phyloP scores from a whole-genome alignment of 176 grass and related monocot species.

The Tuctoria greenei region DNA sequence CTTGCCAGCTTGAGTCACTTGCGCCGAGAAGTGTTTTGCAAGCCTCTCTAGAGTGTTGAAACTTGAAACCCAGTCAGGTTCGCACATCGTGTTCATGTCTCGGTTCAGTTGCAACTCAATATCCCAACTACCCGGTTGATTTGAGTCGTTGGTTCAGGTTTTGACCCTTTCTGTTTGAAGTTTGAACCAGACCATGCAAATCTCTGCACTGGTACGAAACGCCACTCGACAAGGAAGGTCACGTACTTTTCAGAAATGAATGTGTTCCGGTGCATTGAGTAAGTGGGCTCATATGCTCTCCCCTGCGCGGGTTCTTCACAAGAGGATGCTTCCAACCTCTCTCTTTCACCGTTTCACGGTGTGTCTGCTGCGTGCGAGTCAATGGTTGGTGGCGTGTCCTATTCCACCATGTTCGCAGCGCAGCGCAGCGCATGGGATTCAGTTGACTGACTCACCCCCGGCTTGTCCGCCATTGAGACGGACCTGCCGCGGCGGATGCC shows the following conservation, averaged over 20 bases:
- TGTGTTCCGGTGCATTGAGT: neutral
- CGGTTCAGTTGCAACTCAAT: slow-evolving; percentile 5
- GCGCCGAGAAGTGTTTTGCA: neutral
- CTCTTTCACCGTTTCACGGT: neutral
- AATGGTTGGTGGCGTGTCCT: slow-evolving; percentile 16
- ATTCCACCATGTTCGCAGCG: slow-evolving; percentile 6
- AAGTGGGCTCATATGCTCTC: neutral
- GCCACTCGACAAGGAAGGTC: neutral
- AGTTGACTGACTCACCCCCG: neutral
- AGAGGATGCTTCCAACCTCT: neutral
- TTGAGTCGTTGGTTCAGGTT: neutral
- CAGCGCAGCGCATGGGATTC: neutral
- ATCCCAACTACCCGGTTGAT: slow-evolving; percentile 14
- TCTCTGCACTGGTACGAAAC: neutral
- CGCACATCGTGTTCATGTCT: neutral
- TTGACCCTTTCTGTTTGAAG: neutral
- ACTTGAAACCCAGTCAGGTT: neutral
- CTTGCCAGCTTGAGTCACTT: slow-evolving; percentile 6
- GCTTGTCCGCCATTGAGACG: neutral
- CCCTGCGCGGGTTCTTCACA: neutral
- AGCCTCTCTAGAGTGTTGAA: neutral
- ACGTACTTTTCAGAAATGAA: slow-evolving; percentile 19
- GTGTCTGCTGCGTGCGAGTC: slow-evolving; percentile 26
- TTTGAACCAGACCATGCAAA: neutral
- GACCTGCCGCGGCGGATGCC: neutral